A percentile compares a stretch with the other conserved stretches of the same genome.
Evolutionary conservation across 305 asterid genomes (phyloP).

Genomic region (Fraxinus platypoda): DNA sequence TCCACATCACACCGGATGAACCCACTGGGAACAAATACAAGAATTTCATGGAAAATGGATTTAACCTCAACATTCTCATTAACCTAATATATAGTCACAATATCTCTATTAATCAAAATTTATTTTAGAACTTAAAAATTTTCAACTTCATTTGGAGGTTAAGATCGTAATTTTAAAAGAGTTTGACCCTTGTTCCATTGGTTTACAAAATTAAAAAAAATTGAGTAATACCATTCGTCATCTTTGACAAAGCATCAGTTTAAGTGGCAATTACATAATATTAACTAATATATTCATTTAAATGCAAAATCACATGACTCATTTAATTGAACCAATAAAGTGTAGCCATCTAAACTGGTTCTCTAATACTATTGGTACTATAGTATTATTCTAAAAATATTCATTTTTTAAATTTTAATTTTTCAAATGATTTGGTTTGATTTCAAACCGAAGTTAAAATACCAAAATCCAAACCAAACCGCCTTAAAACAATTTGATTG

Average conservation of each 20-base stretch:
- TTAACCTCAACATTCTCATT: neutral
- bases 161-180: neutral
- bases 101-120: neutral
- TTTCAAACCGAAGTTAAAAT: neutral
- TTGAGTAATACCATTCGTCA: neutral
- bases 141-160: neutral
- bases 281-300: too few species aligned
- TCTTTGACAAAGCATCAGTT: neutral
- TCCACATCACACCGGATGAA: neutral
- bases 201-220: neutral
- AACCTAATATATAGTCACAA: neutral
- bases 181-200: neutral
- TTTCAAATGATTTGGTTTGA: neutral
- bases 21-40: neutral
- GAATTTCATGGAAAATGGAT: neutral
- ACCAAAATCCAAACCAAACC: neutral
- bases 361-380: too few species aligned
- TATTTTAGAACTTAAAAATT: neutral
- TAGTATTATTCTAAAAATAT: too few species aligned
- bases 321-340: too few species aligned
- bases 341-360: too few species aligned
- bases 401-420: too few species aligned
- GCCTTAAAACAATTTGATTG: neutral
- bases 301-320: neutral
- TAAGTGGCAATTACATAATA: neutral